Evolutionary conservation across 495 filamentous ascomycete species (phyloP), one percentile per base, ranked within the genome.

Genomic region (Aspergillus diversus): DNA sequence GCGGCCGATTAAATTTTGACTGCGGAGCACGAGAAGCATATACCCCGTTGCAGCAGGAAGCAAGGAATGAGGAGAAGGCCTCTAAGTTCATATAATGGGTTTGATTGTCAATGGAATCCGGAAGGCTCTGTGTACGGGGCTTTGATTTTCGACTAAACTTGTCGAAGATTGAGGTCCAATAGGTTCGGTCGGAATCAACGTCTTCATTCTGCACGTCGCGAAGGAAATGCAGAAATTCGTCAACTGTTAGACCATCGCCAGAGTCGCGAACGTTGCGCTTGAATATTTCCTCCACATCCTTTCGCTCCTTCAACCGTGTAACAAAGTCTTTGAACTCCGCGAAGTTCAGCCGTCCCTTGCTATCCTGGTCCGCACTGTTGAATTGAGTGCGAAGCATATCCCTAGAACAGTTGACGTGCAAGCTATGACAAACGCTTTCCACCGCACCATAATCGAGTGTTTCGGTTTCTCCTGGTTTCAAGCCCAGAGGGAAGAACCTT

Each of bases 401-500:
- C 42, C 86, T 83, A 13, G 92, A 90, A 73, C 89, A 91, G 71
- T 97, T 90, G 68, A 99, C 96, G 69, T 97, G 91, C 49, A 98
- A 80, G 63, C 86, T 90, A 64, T 88, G 90, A 75, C 94, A 97
- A 9, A 97, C 82, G 47, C 87, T 86, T 69, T 92, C 89, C 32
- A 97, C 86, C 5, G 89, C 90, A 33, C 79, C 79, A 50, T 95
- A 85, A 56, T 92, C 89, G 39, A 97, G 86, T 54, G 78, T 82
- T 65, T 91, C 90, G 4, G 87, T 87, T 49, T 87, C 86, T 0
- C 84, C 80, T 2, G 78, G 64, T 60, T 83, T 84, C 27, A 76
- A 67, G 55, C 77, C 82, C 39, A 84, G 80, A 3, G 81, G 80
- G 59, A 86, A 88, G 48, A 88, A 80, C 62, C 86, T 85, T 6